phyloP scores from a whole-genome alignment of 2,329 filamentous ascomycete species.

The Talaromyces albobiverticillius region DNA sequence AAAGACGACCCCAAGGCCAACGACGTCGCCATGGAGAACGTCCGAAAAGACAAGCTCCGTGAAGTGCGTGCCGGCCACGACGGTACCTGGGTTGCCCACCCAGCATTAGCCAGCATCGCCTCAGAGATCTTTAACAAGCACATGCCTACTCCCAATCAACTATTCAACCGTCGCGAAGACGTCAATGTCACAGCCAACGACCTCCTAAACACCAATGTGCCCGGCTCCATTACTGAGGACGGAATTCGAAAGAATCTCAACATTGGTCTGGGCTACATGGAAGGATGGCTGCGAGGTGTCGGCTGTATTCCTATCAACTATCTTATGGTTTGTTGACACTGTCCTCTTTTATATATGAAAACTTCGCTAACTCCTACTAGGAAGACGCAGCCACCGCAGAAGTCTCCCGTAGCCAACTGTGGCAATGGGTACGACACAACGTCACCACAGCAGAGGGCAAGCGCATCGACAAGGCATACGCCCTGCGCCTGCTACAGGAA shows the following conservation, averaged over 20 bases:
- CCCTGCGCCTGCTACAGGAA: slow-evolving; percentile 81
- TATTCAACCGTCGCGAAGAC: slow-evolving; percentile 86
- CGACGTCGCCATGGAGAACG: slow-evolving; percentile 88
- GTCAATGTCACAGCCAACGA: slow-evolving; percentile 83
- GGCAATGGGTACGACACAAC: slow-evolving; percentile 85
- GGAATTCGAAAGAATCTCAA: slow-evolving; percentile 97
- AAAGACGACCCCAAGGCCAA: slow-evolving; percentile 91
- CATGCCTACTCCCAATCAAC: slow-evolving; percentile 98
- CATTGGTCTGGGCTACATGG: slow-evolving; percentile 97
- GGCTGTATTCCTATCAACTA: slow-evolving; percentile 98
- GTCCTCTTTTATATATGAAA: not conserved
- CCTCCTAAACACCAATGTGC: slow-evolving; percentile 96
- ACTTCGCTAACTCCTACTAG: slow-evolving; percentile 19
- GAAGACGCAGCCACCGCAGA: slow-evolving; percentile 97
- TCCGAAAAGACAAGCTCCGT: slow-evolving; percentile 92
- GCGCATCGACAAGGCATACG: slow-evolving; percentile 88
- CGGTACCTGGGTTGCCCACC: slow-evolving; percentile 96
- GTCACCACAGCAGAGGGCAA: slow-evolving; percentile 81
- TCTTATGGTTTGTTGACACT: slow-evolving; percentile 65
- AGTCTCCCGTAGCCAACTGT: slow-evolving; percentile 88
- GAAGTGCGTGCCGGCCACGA: slow-evolving; percentile 95
- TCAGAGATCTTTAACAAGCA: slow-evolving; percentile 93
- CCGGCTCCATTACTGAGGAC: slow-evolving; percentile 84
- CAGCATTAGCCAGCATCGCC: slow-evolving; percentile 82
- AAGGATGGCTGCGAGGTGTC: slow-evolving; percentile 92